Conservation (phyloP, 169 alveolate genomes). For the Plasmodium vivax region DNA sequence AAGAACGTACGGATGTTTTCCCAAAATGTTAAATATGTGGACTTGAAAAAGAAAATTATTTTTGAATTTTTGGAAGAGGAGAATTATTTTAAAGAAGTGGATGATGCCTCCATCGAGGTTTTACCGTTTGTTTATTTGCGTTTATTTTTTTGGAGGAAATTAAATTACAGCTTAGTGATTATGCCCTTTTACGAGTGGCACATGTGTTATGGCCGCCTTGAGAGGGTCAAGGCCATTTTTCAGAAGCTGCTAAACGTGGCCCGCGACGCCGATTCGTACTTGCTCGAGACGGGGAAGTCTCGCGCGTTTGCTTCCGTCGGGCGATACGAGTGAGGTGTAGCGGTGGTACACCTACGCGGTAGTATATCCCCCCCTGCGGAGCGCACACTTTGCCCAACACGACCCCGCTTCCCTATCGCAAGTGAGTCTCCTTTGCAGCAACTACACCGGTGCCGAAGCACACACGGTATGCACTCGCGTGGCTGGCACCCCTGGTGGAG, state of each 20-base stretch:
- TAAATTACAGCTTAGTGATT: constrained; percentile 26
- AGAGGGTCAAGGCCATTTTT: constrained; percentile 43
- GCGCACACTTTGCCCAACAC: background rate
- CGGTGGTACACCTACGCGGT: background rate
- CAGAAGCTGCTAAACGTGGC: constrained; percentile 45
- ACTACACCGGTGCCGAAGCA: background rate
- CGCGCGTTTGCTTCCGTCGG: constrained; percentile 50
- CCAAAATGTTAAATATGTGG: constrained; percentile 35
- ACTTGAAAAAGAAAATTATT: constrained; percentile 57
- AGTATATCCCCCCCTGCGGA: background rate
- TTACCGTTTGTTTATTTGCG: constrained; percentile 33
- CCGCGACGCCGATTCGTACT: background rate
- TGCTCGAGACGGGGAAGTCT: background rate
- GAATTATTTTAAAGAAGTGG: constrained; percentile 43
- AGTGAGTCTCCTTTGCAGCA: background rate
- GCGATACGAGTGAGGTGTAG: constrained; percentile 1
- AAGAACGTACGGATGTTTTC: constrained; percentile 20
- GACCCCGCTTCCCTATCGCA: background rate
- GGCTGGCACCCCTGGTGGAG: background rate
- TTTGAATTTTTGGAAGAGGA: constrained; percentile 59
- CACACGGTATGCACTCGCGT: background rate
- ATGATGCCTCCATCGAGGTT: constrained; percentile 41
- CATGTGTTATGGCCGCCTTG: constrained; percentile 43
- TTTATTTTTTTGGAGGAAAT: constrained; percentile 33
- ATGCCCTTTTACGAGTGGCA: constrained; percentile 75